Evolutionary conservation across 345 rosid genomes (phyloP).

Genomic region (Melastoma malabathricum): DNA sequence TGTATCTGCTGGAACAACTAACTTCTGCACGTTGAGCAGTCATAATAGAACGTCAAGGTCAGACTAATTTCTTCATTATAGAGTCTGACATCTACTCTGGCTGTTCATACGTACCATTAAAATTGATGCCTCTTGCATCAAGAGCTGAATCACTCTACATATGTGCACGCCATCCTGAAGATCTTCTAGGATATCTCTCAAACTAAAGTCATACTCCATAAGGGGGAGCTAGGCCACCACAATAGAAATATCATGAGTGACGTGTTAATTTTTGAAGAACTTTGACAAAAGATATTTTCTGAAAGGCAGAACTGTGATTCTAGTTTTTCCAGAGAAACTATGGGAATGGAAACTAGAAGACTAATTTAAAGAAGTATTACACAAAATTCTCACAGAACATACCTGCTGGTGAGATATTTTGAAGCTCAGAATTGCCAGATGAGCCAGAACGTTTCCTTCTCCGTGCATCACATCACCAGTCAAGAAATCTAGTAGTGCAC

Average conservation of each 20-base stretch:
- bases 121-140: conserved; percentile 69
- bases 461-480: conserved; percentile 89
- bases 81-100: not conserved
- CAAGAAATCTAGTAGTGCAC: conserved; percentile 47
- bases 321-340: not conserved
- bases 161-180: conserved; percentile 90
- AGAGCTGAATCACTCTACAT: conserved; percentile 72
- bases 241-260: not conserved
- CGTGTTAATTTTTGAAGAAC: not conserved
- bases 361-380: not conserved
- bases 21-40: conserved; percentile 43
- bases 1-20: conserved; percentile 59
- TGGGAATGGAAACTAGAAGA: not conserved
- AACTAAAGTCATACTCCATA: conserved; percentile 62
- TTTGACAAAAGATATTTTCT: too few species aligned
- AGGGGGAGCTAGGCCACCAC: conserved; percentile 40
- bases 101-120: conserved; percentile 39
- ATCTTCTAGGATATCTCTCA: conserved; percentile 54
- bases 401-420: conserved; percentile 80
- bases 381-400: conserved; percentile 3
- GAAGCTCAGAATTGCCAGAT: conserved; percentile 68
- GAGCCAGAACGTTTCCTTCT: conserved; percentile 88
- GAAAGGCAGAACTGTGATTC: too few species aligned
- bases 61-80: not conserved
- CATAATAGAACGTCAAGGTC: not conserved